Percentiles rank a stretch among this genome's conserved stretches.
These are phyloP conservation scores for Erythrobasidium hasegawianum DNA, from an alignment of 1,284 basidiomycete species.

Conservation along the genomic window DNA sequence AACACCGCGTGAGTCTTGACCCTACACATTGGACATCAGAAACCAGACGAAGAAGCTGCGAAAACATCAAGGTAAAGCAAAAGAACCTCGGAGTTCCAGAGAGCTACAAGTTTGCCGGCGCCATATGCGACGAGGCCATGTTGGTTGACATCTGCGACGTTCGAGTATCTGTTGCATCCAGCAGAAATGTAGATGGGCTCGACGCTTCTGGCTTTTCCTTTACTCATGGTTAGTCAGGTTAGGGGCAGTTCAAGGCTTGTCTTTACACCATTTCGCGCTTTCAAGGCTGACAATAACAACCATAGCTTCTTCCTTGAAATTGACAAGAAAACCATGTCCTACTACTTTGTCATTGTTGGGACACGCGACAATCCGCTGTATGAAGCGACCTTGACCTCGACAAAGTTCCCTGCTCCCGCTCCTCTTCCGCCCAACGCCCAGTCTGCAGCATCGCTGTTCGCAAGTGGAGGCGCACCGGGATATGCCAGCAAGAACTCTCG, in stretches of 20 bases:
- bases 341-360: slow-evolving; percentile 43
- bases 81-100: slow-evolving; percentile 69
- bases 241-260: slow-evolving; percentile 1
- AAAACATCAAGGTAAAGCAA: too few relatives aligned
- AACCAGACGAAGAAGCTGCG: too few relatives aligned
- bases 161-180: slow-evolving; percentile 69
- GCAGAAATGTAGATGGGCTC: slow-evolving; percentile 65
- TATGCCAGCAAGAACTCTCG: slow-evolving; percentile 48
- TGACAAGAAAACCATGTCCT: slow-evolving; percentile 21
- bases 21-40: slow-evolving; percentile 49
- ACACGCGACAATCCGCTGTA: slow-evolving; percentile 47
- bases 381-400: slow-evolving; percentile 43
- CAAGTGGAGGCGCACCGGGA: slow-evolving; percentile 21
- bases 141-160: slow-evolving; percentile 59
- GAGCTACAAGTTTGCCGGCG: slow-evolving; percentile 66
- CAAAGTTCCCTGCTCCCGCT: slow-evolving; percentile 34
- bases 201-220: slow-evolving; percentile 17
- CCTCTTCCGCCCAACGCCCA: slow-evolving; percentile 28
- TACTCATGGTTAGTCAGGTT: slow-evolving; percentile 6
- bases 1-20: slow-evolving; percentile 58
- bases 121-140: slow-evolving; percentile 69
- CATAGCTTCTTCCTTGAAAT: too few relatives aligned
- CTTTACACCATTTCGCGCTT: neutral
- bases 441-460: slow-evolving; percentile 29
- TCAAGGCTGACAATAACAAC: neutral